Base-by-base conservation (phyloP, 371 early-diverging fungal genomes). In the Gilbertella persicaria region DNA sequence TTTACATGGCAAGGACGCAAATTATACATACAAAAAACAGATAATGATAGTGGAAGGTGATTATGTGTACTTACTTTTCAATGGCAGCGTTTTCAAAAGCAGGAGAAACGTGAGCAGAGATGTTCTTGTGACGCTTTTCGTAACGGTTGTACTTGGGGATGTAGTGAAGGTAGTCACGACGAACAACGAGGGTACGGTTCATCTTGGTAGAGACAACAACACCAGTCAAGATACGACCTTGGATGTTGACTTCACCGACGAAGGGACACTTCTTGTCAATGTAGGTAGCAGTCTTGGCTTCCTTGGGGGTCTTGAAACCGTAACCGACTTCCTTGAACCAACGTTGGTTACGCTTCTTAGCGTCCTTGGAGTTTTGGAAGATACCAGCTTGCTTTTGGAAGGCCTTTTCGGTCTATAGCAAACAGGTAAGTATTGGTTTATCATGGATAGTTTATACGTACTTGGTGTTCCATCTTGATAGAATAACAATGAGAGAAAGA, bases 251-350 rank as follows among this genome's bases (percentile, higher is more conserved):
- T 73, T 95, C 88, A 69, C 98, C 92, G 63, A 97, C 96, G 94
- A 99, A 99, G 67, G 99, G 99, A 88, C 99, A 99, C 90, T 99
- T 99, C 89, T 99, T 99, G 85, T 99, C 99, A 58, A 99, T 93
- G 89, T 99, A 99, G 78, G 78, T 77, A 67, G 93, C 93, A 62
- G 90, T 88, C 73, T 94, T 94, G 68, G 99, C 99, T 73, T 97
- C 98, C 77, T 89, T 86, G 67, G 99, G 99, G 75, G 98, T 99
- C 89, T 97, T 96, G 90, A 96, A 97, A 61, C 99, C 99, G 60
- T 95, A 88, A 80, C 99, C 99, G 63, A 99, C 93, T 67, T 98
- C 95, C 85, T 95, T 96, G 90, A 88, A 92, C 95, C 96, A 98
- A 67, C 93, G 86, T 73, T 82, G 75, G 87, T 89, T 89, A 62